Evolutionary conservation across 1,284 basidiomycete genomes (phyloP).

Genomic region (Rhodotorula sp.): DNA sequence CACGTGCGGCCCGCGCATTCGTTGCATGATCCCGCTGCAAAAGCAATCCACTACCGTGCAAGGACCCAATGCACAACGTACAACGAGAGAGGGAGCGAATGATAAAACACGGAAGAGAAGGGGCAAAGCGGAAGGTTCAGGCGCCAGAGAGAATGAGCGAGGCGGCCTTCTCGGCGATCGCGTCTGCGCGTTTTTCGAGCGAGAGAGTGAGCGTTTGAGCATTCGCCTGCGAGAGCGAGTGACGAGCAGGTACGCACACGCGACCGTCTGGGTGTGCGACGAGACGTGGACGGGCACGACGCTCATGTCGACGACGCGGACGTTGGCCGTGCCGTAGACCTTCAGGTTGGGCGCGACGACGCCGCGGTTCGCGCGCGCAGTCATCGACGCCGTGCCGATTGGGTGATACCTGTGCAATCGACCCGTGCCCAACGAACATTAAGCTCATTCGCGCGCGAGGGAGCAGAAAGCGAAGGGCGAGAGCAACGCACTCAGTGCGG

Average conservation of each 20-base stretch:
- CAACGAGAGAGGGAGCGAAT: background rate
- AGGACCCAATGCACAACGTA: too few relatives aligned
- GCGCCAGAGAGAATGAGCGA: constrained; percentile 13
- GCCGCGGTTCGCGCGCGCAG: constrained; percentile 45
- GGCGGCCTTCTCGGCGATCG: constrained; percentile 36
- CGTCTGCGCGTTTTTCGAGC: background rate
- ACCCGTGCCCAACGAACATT: background rate
- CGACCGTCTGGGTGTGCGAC: constrained; percentile 17
- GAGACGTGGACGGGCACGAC: constrained; percentile 48
- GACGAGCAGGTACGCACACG: background rate
- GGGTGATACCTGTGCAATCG: constrained; percentile 13
- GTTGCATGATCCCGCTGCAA: too few relatives aligned
- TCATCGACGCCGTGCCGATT: constrained; percentile 51
- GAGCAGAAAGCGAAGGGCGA: background rate
- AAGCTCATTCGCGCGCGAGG: too few relatives aligned
- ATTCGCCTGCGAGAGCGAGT: background rate
- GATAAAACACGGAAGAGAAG: background rate
- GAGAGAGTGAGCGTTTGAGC: background rate
- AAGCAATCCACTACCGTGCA: too few relatives aligned
- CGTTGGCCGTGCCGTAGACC: constrained; percentile 58
- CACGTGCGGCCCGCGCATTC: too few relatives aligned
- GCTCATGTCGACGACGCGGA: constrained; percentile 59
- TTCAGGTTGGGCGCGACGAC: constrained; percentile 55
- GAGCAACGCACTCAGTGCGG: constrained; percentile 20
- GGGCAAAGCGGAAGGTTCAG: background rate